Evolutionary conservation across 2,329 filamentous ascomycete species (phyloP).

Genomic region (Penicillium sp.): DNA sequence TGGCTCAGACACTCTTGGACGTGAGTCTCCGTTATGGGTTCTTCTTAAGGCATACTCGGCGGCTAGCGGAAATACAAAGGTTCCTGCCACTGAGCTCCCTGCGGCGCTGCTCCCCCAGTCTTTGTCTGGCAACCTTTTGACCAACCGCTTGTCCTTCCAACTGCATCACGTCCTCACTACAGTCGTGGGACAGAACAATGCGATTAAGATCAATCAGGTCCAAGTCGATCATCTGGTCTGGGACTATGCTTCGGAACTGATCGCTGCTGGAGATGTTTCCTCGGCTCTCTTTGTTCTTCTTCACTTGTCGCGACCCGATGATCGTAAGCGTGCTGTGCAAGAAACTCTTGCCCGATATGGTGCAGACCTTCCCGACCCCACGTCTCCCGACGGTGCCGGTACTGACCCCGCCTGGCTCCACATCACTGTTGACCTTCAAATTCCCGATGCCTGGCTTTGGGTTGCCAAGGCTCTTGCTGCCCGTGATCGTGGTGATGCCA

Average conservation of each 20-base stretch:
- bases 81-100: conserved; percentile 55
- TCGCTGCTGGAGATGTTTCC: conserved; percentile 63
- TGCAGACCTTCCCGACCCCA: conserved; percentile 59
- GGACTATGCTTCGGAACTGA: conserved; percentile 57
- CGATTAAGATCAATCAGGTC: conserved; percentile 54
- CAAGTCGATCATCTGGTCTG: conserved; percentile 67
- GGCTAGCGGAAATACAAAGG: conserved; percentile 26
- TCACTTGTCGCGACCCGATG: conserved; percentile 65
- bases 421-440: conserved; percentile 64
- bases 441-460: conserved; percentile 81
- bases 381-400: conserved; percentile 46
- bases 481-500: conserved; percentile 68
- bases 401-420: conserved; percentile 54
- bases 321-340: conserved; percentile 67
- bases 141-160: conserved; percentile 81
- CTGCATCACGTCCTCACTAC: conserved; percentile 66
- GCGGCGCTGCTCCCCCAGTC: conserved; percentile 74
- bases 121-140: conserved; percentile 71
- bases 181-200: conserved; percentile 45
- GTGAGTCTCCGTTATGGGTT: conserved; percentile 81
- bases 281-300: conserved; percentile 75
- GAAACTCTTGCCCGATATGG: conserved; percentile 75
- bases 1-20: conserved; percentile 54
- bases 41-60: conserved; percentile 76
- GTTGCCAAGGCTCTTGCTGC: conserved; percentile 82